A percentile compares a stretch with the other conserved stretches of the same genome.
Conservation (phyloP, 371 early-diverging fungal species). For the Dichotomocladium elegans region DNA sequence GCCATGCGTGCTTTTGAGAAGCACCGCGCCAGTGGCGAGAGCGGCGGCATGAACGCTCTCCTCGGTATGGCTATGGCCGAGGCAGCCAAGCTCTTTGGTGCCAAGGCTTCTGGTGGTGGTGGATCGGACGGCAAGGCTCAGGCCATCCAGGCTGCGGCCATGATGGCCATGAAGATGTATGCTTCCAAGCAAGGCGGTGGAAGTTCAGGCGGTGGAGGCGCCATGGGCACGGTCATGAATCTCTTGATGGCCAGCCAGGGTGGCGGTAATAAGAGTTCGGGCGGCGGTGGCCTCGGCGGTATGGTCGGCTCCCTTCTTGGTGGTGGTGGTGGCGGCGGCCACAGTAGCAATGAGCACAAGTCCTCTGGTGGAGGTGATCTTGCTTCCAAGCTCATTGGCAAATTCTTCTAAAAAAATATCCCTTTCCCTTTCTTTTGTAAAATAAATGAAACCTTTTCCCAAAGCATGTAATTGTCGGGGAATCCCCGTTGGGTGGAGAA, state of each 20-base stretch:
- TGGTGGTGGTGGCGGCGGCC: slow-evolving; percentile 11
- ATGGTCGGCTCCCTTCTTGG: slow-evolving; percentile 30
- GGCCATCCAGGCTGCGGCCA: slow-evolving; percentile 45
- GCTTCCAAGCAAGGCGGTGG: slow-evolving; percentile 35
- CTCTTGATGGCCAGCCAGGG: slow-evolving; percentile 21
- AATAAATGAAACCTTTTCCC: too few species aligned
- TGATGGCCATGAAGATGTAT: slow-evolving; percentile 49
- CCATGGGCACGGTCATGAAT: slow-evolving; percentile 22
- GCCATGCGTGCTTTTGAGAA: slow-evolving; percentile 44
- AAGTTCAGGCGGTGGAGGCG: slow-evolving; percentile 15
- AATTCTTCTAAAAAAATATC: slow-evolving; percentile 4
- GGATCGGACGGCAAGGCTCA: slow-evolving; percentile 14
- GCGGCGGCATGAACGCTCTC: slow-evolving; percentile 38
- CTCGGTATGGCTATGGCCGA: slow-evolving; percentile 52
- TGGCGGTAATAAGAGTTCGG: too few species aligned
- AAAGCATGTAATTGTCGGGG: too few species aligned
- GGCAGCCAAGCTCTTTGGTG: slow-evolving; percentile 44
- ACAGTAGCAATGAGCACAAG: slow-evolving; percentile 15
- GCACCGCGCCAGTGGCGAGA: slow-evolving; percentile 17
- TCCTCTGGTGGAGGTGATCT: slow-evolving; percentile 1
- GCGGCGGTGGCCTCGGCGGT: slow-evolving; percentile 20
- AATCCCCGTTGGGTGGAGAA: too few species aligned
- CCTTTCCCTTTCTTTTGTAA: too few species aligned
- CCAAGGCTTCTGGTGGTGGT: slow-evolving; percentile 14
- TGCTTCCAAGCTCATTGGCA: slow-evolving; percentile 6